A percentile compares a stretch with the other conserved stretches of the same genome.
Conservation (phyloP, 306 rosid species). For the Ormosia emarginata region DNA sequence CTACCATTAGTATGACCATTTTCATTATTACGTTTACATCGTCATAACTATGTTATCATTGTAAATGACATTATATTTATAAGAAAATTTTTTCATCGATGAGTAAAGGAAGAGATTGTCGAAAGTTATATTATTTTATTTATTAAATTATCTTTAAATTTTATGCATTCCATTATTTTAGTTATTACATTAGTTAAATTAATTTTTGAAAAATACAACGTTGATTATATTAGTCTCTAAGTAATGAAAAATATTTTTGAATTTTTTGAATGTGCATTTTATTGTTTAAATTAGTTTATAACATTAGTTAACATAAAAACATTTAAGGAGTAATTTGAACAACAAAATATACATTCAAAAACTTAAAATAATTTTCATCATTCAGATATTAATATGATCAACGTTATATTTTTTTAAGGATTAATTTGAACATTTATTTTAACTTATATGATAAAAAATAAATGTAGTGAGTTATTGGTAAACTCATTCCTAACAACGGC, state of each 20-base stretch:
- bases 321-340: no score
- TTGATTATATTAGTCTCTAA: no score
- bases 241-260: no score
- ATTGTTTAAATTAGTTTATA: no score
- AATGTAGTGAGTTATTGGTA: neutral
- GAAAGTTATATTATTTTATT: neutral
- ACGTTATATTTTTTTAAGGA: no score
- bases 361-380: no score
- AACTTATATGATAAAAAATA: neutral
- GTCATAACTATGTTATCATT: neutral
- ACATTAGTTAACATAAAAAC: no score
- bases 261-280: no score
- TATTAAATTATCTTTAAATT: neutral
- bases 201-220: no score
- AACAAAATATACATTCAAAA: no score
- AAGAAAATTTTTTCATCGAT: neutral
- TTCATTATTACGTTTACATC: neutral
- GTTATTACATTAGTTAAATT: neutral
- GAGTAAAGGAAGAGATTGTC: neutral
- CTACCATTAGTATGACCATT: neutral
- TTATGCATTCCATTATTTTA: neutral
- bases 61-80: neutral
- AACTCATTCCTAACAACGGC: neutral
- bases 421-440: no score
- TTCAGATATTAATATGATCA: no score